Evolutionary conservation across 768 basidiomycete species (phyloP), one percentile per base, ranked within the genome.

Genomic region (Scleroderma bovista): DNA sequence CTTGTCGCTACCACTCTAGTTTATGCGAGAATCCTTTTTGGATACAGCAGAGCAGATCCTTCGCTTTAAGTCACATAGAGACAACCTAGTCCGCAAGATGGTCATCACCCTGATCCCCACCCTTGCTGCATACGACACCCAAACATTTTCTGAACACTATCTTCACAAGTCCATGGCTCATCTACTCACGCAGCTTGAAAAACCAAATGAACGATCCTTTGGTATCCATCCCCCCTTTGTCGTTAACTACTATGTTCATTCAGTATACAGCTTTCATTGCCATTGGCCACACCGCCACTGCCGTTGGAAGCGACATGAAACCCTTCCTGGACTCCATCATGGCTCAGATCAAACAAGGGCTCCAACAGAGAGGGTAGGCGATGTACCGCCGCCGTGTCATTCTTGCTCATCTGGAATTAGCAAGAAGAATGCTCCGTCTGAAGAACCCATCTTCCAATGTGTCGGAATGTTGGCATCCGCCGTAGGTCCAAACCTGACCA

Each of bases 381-480:
- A 3, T 9, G 3, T 8, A 29, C 26, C 26, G 9, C 10, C 37
- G 40, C 39, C 24, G 32, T 40, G 12, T 22, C 41, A 33, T 17
- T 34, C 31, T 45, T 15, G 47, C 57, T 51, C 61, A 34, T 24
- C 29, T 45, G 2, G 20, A 13, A 32, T 24, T 53, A 85, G 82
- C 50, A 84, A 85, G 62, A 95, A 93, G 75, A 93, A 92, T 62
- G 89, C 93, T 2, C 88, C 90, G 2, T 84, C 86, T 15, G 94
- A 97, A 66, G 93, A 93, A 56, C 88, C 94, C 0, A 93, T 98
- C 51, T 98, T 99, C 62, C 91, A 97, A 75, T 98, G 96, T 68
- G 80, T 99, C 51, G 92, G 92, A 33, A 95, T 97, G 93, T 74
- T 99, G 38, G 92, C 94, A 1, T 81, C 84, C 2, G 91, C 96